Conservation (phyloP, 2,329 filamentous ascomycete genomes). For the Mycosphaerella sp. region DNA sequence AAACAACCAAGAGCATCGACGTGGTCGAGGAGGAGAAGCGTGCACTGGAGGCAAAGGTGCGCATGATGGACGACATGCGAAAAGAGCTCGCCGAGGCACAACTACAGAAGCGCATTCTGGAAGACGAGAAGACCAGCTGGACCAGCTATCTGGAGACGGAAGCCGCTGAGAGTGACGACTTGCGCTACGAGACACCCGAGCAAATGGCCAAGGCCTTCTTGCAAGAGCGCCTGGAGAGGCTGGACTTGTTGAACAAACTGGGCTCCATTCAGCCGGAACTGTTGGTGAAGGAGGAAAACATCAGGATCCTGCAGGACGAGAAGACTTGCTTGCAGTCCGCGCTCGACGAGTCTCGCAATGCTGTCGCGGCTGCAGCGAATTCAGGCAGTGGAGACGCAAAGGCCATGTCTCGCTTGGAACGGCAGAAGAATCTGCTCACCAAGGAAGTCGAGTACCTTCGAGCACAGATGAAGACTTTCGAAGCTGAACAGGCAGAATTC, state of each 20-base stretch:
- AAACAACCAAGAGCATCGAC: constrained; percentile 78
- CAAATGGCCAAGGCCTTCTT: constrained; percentile 78
- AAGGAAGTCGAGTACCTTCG: constrained; percentile 94
- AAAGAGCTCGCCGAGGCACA: constrained; percentile 71
- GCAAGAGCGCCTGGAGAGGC: constrained; percentile 71
- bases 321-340: constrained; percentile 59
- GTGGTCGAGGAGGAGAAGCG: constrained; percentile 94
- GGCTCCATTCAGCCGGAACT: constrained; percentile 75
- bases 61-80: constrained; percentile 67
- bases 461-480: constrained; percentile 79
- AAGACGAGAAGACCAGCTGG: constrained; percentile 86
- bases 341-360: constrained; percentile 60
- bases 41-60: constrained; percentile 68
- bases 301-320: constrained; percentile 66
- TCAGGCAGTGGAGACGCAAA: constrained; percentile 54
- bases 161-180: constrained; percentile 51
- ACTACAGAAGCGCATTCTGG: constrained; percentile 75
- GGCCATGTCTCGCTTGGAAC: constrained; percentile 67
- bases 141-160: constrained; percentile 73
- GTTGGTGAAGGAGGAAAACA: constrained; percentile 66
- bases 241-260: constrained; percentile 72
- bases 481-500: constrained; percentile 82
- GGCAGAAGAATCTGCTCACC: constrained; percentile 75
- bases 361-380: constrained; percentile 29
- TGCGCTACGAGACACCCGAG: constrained; percentile 82